Evolutionary conservation across 73 alveolate species (phyloP).

Genomic region (Uronychia binucleata): DNA sequence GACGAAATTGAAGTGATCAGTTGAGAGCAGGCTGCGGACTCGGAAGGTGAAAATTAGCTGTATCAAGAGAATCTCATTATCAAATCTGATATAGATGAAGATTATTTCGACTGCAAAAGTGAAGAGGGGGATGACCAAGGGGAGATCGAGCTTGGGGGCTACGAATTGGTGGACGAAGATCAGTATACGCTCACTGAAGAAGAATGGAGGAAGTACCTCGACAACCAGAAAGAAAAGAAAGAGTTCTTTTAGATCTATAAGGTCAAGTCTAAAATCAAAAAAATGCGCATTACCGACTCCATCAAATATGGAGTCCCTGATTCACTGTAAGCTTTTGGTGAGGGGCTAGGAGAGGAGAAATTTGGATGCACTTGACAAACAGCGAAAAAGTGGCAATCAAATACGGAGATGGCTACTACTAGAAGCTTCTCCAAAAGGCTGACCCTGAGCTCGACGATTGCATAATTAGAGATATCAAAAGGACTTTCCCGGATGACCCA

Average conservation of each 20-base stretch:
- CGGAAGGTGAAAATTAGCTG: too few relatives aligned
- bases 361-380: slow-evolving; percentile 10
- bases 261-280: not conserved
- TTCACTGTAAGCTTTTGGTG: not conserved
- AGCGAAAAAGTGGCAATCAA: not conserved
- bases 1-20: too few relatives aligned
- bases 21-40: too few relatives aligned
- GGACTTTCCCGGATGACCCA: slow-evolving; percentile 15
- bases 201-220: not conserved
- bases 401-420: not conserved
- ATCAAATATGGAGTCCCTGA: slow-evolving; percentile 6
- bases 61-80: too few relatives aligned
- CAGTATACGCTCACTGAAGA: not conserved
- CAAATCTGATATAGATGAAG: too few relatives aligned
- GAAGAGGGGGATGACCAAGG: too few relatives aligned
- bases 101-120: too few relatives aligned
- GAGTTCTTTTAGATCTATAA: not conserved
- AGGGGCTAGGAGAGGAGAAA: not conserved
- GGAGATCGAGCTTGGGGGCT: too few relatives aligned
- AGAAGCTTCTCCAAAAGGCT: not conserved
- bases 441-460: slow-evolving; percentile 5
- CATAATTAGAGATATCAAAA: slow-evolving; percentile 13
- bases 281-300: not conserved
- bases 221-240: too few relatives aligned
- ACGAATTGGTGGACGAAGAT: not conserved